Percentiles rank a stretch among this genome's conserved stretches.
Conservation (phyloP, 148 eudicot species). For the Tetragonia tetragonoides region DNA sequence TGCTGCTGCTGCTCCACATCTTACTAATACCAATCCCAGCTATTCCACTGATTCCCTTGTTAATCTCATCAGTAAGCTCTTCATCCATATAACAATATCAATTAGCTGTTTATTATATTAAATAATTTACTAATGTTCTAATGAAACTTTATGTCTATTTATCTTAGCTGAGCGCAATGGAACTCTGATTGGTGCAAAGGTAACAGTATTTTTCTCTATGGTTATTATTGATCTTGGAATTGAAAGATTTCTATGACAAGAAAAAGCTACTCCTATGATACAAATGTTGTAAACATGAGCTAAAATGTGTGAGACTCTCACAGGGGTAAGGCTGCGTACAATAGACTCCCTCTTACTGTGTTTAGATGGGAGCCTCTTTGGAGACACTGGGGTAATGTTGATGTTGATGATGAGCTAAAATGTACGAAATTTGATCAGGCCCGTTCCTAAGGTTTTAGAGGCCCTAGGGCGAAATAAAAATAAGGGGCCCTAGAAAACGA, state of each 20-base stretch:
- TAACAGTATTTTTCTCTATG: neutral
- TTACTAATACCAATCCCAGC: neutral
- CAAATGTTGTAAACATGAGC: neutral
- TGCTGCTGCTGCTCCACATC: neutral
- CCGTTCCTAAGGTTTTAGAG: too few species aligned
- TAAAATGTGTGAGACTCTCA: too few species aligned
- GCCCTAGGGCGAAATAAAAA: too few species aligned
- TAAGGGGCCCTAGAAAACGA: too few species aligned
- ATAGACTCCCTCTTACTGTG: too few species aligned
- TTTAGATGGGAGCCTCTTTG: too few species aligned
- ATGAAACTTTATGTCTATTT: neutral
- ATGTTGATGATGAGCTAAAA: too few species aligned
- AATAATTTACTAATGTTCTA: neutral
- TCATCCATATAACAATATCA: neutral
- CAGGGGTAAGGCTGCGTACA: too few species aligned
- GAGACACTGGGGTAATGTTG: too few species aligned
- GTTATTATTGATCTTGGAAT: neutral
- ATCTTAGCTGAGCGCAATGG: constrained; percentile 11
- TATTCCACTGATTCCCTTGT: constrained; percentile 14
- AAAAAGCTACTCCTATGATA: neutral
- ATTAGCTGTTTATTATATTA: too few species aligned
- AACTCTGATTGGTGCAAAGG: constrained; percentile 9
- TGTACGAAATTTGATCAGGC: too few species aligned
- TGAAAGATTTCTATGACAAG: neutral
- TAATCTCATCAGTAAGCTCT: constrained; percentile 8